Conservation (phyloP, 1,139 yeast genomes). For the Meyerozyma sp. region DNA sequence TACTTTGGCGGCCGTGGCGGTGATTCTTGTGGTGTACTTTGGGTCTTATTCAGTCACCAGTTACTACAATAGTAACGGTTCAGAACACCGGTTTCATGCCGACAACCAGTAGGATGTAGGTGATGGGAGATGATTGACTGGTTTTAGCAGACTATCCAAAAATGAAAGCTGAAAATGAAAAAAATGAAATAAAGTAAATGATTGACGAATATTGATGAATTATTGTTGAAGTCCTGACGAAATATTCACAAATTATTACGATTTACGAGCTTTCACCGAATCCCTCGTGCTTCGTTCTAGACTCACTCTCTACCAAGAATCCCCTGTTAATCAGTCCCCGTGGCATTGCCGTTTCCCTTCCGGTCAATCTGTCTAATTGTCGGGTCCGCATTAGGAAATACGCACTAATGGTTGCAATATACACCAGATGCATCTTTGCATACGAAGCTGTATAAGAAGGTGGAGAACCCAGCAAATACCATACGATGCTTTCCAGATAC, state of each 20-base stretch:
- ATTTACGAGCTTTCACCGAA: no score
- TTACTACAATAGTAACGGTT: not conserved
- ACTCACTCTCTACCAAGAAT: no score
- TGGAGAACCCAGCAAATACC: not conserved
- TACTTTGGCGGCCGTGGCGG: not conserved
- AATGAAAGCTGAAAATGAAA: not conserved
- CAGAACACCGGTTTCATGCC: not conserved
- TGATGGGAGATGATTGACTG: not conserved
- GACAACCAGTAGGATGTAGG: not conserved
- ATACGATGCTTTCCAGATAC: not conserved
- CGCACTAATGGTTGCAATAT: not conserved
- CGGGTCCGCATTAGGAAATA: not conserved
- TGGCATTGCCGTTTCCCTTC: not conserved
- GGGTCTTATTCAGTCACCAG: not conserved
- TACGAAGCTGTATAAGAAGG: not conserved
- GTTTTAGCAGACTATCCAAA: no score
- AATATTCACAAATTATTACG: no score
- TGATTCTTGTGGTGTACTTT: not conserved
- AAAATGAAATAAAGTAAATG: no score
- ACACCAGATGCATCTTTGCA: not conserved
- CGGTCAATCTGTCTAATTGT: not conserved
- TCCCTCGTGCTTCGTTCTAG: no score
- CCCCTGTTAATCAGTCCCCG: no score
- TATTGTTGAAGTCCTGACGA: no score
- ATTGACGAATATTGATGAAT: no score